Percentiles rank a stretch among this genome's conserved stretches.
Evolutionary conservation across 495 filamentous ascomycete species (phyloP).

Genomic region (Penicillium cataractarum): DNA sequence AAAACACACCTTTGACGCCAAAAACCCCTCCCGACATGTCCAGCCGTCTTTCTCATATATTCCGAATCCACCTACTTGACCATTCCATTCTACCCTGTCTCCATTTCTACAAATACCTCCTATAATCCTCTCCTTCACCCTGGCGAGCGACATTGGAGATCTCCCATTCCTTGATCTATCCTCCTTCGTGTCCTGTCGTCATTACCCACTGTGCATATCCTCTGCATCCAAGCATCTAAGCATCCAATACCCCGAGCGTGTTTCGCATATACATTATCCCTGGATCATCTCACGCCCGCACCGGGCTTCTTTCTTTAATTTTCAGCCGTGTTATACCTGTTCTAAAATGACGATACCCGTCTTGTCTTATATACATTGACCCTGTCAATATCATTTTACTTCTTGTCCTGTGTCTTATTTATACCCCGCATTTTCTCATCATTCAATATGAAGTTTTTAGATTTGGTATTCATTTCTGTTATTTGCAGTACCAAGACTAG

Average conservation of each 20-base stretch:
- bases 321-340: constrained; percentile 8
- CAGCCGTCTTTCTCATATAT: constrained; percentile 4
- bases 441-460: too few species aligned
- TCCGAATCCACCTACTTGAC: neutral
- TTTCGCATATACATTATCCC: neutral
- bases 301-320: neutral
- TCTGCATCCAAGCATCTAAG: too few species aligned
- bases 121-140: neutral
- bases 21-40: neutral
- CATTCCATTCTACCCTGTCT: neutral
- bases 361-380: neutral
- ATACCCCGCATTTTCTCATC: too few species aligned
- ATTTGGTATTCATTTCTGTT: too few species aligned
- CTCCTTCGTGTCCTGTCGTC: neutral
- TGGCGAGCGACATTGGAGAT: neutral
- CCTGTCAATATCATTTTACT: constrained; percentile 7
- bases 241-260: constrained; percentile 8
- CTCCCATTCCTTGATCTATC: neutral
- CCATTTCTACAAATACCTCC: neutral
- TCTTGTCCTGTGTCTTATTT: neutral
- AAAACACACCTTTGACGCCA: neutral
- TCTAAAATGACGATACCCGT: constrained; percentile 11
- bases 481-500: neutral
- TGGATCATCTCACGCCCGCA: neutral
- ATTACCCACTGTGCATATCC: neutral